Conservation (phyloP, 495 filamentous ascomycete species). For the Beverwykella pulmonaria region DNA sequence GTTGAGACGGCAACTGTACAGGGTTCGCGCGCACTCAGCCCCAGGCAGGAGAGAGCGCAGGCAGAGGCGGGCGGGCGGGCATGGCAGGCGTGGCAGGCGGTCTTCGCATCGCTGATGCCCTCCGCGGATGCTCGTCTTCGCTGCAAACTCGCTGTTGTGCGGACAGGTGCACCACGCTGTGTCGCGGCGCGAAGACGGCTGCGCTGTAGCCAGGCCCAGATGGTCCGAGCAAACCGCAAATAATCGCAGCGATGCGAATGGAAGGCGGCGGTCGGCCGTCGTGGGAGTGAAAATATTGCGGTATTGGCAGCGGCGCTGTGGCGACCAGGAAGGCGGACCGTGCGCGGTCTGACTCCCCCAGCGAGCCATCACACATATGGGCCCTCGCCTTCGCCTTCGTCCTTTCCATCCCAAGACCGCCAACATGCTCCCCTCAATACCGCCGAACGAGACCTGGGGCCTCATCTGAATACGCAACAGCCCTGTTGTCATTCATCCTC, state of each 20-base stretch:
- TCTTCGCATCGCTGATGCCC: neutral
- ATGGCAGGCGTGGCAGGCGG: neutral
- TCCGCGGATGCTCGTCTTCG: neutral
- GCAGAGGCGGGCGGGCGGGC: no score
- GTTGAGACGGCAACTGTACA: neutral
- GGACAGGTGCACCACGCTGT: neutral
- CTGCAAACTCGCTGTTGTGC: neutral
- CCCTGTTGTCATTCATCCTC: constrained; percentile 10
- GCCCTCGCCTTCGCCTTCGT: neutral
- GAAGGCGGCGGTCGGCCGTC: neutral
- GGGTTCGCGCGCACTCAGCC: constrained; percentile 8
- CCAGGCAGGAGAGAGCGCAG: constrained; percentile 13
- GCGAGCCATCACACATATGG: neutral
- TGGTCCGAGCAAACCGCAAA: neutral
- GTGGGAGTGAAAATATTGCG: neutral
- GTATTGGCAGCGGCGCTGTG: constrained; percentile 5
- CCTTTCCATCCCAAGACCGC: neutral
- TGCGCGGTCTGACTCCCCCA: constrained; percentile 1
- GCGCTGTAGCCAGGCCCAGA: neutral
- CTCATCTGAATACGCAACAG: constrained; percentile 21
- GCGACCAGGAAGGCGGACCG: neutral
- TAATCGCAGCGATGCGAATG: no score
- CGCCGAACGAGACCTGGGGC: constrained; percentile 23
- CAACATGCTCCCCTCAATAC: constrained; percentile 34
- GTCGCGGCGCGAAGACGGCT: neutral